Conservation (phyloP, 164 flowering plant genomes). For the Buxus sempervirens region DNA sequence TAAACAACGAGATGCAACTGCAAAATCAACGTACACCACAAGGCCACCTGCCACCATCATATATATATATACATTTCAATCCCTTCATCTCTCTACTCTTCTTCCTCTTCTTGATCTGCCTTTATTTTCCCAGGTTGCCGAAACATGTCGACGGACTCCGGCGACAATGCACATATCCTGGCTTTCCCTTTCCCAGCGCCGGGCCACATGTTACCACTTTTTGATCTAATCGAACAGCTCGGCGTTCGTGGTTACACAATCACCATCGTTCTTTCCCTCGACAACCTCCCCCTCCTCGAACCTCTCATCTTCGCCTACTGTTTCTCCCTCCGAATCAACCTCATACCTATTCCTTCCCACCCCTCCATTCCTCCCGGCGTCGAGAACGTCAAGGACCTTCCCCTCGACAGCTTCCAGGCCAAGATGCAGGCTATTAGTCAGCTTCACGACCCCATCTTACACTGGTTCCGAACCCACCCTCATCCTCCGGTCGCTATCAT, state of each 20-base stretch:
- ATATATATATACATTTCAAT: no score
- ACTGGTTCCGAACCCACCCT: constrained; percentile 47
- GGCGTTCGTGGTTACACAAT: constrained; percentile 32
- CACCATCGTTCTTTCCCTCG: constrained; percentile 58
- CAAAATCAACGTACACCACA: no score
- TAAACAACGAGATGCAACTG: no score
- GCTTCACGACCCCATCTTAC: constrained; percentile 32
- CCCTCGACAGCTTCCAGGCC: constrained; percentile 22
- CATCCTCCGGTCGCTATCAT: constrained; percentile 45
- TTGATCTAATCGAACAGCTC: constrained; percentile 55
- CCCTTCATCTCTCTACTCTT: no score
- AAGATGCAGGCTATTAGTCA: constrained; percentile 27
- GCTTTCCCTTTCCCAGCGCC: constrained; percentile 71
- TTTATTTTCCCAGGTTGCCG: no score
- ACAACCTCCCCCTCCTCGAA: constrained; percentile 48
- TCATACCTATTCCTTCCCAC: constrained; percentile 53
- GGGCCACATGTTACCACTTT: constrained; percentile 66
- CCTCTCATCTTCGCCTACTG: constrained; percentile 40
- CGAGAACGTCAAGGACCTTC: constrained; percentile 47
- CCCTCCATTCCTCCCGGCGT: constrained; percentile 44
- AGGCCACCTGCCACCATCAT: no score
- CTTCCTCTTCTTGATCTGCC: no score
- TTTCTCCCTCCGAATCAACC: constrained; percentile 25
- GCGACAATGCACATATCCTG: constrained; percentile 34
- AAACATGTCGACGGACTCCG: neutral